These are phyloP conservation scores for Hermanozyma aechmeae DNA, from an alignment of 805 yeast species.

Conservation along the genomic window DNA sequence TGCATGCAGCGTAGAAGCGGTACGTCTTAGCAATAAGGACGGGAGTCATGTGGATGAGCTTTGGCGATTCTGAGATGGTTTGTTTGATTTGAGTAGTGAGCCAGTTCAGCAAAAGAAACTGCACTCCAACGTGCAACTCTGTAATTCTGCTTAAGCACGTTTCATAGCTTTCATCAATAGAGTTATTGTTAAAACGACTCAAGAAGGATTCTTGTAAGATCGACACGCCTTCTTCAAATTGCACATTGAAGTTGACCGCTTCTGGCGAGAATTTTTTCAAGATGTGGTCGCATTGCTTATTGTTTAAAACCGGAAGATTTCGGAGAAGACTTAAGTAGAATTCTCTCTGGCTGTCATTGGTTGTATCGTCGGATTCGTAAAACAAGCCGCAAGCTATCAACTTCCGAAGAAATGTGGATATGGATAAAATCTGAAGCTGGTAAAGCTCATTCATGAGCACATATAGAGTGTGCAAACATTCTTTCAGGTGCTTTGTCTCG, in stretches of 20 bases:
- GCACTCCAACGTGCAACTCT: constrained; percentile 30
- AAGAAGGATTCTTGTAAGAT: constrained; percentile 22
- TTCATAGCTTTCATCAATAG: constrained; percentile 7
- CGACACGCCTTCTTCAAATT: constrained; percentile 30
- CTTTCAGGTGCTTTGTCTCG: constrained; percentile 10
- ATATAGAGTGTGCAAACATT: constrained; percentile 24
- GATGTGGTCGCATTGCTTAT: constrained; percentile 47
- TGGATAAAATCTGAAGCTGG: constrained; percentile 39
- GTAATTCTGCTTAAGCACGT: constrained; percentile 6
- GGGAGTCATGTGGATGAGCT: constrained; percentile 26
- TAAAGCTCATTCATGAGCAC: constrained; percentile 45
- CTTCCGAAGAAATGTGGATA: constrained; percentile 65
- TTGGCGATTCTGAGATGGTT: constrained; percentile 22
- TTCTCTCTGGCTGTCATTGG: constrained; percentile 10
- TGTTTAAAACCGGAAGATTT: constrained; percentile 47
- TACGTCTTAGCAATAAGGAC: constrained; percentile 21
- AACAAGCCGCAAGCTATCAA: constrained; percentile 82
- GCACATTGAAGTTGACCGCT: constrained; percentile 18
- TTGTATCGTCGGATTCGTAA: constrained; percentile 34
- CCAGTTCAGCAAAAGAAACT: constrained; percentile 40
- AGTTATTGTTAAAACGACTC: constrained; percentile 17
- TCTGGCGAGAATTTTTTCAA: constrained; percentile 38
- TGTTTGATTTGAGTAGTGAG: constrained; percentile 33
- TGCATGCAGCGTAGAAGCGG: constrained; percentile 27
- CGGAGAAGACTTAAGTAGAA: constrained; percentile 49